A percentile compares a stretch with the other conserved stretches of the same genome.
phyloP scores from a whole-genome alignment of 148 eudicot species.

The Rhododendron molle region DNA sequence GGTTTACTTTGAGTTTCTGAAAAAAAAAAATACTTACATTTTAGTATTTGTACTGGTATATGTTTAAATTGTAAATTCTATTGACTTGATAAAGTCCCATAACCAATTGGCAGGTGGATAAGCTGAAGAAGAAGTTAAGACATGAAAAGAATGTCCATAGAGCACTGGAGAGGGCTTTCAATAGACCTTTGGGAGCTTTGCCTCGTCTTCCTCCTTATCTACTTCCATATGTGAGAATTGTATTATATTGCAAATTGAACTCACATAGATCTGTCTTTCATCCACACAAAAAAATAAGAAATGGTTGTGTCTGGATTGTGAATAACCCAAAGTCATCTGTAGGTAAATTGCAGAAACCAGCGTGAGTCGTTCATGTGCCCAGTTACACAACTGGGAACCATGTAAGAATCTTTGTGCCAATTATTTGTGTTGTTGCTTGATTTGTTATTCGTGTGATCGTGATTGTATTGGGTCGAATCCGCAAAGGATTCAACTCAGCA shows the following conservation, averaged over 20 bases:
- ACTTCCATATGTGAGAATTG: constrained; percentile 56
- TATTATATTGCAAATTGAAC: not conserved
- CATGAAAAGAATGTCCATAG: constrained; percentile 91
- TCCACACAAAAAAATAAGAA: no score
- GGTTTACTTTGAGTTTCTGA: no score
- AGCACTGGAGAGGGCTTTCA: constrained; percentile 84
- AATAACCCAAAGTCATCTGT: not conserved
- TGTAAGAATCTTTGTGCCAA: not conserved
- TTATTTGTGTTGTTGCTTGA: not conserved
- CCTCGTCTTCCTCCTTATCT: constrained; percentile 97
- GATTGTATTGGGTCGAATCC: not conserved
- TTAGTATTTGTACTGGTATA: not conserved
- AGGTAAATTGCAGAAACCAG: not conserved
- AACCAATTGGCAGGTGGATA: constrained; percentile 80
- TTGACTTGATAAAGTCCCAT: no score
- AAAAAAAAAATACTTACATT: not conserved
- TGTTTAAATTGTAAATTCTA: not conserved
- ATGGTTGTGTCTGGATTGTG: not conserved
- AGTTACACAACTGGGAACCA: no score
- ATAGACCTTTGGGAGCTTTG: constrained; percentile 74
- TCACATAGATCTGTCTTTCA: constrained; percentile 9
- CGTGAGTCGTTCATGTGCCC: not conserved
- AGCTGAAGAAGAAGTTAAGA: constrained; percentile 74
- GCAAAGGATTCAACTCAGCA: not conserved
- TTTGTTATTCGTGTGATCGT: not conserved